These are phyloP conservation scores for Cryomyces minteri DNA, from an alignment of 495 filamentous ascomycete species.

Conservation along the genomic window DNA sequence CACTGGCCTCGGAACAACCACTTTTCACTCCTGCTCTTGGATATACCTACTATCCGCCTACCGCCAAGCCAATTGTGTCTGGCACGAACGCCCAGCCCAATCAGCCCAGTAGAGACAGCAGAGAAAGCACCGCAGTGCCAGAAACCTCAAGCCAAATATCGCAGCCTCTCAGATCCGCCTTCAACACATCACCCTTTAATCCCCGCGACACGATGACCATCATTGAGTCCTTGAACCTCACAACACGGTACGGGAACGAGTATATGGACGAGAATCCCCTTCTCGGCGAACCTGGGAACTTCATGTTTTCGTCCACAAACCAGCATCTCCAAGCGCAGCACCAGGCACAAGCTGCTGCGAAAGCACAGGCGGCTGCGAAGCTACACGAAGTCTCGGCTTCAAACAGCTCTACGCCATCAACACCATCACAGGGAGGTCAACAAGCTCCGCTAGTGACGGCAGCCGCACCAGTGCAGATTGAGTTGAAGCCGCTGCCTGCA, in stretches of 20 bases:
- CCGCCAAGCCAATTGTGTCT: conserved; percentile 26
- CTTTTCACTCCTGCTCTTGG: conserved; percentile 57
- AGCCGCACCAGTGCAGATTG: not conserved
- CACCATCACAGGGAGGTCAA: conserved; percentile 1
- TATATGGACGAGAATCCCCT: conserved; percentile 88
- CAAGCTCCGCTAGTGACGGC: conserved; percentile 9
- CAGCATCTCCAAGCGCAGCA: conserved; percentile 4
- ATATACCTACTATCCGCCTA: conserved; percentile 47
- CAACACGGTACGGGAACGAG: conserved; percentile 26
- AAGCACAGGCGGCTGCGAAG: not conserved
- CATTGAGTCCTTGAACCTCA: conserved; percentile 8
- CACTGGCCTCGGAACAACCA: conserved; percentile 39
- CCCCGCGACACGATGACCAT: conserved; percentile 10
- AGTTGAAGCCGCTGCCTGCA: not conserved
- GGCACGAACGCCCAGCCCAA: conserved; percentile 15
- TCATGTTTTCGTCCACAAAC: conserved; percentile 46
- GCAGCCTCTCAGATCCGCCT: not conserved
- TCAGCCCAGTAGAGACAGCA: not conserved
- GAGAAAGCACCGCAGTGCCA: not conserved
- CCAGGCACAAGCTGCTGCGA: conserved; percentile 2
- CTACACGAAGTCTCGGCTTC: not conserved
- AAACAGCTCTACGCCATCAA: not conserved
- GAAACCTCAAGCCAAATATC: not conserved
- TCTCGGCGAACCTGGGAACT: conserved; percentile 70
- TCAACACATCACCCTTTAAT: not conserved